Conservation (phyloP, 805 yeast species). For the Candida methanosorbosa region DNA sequence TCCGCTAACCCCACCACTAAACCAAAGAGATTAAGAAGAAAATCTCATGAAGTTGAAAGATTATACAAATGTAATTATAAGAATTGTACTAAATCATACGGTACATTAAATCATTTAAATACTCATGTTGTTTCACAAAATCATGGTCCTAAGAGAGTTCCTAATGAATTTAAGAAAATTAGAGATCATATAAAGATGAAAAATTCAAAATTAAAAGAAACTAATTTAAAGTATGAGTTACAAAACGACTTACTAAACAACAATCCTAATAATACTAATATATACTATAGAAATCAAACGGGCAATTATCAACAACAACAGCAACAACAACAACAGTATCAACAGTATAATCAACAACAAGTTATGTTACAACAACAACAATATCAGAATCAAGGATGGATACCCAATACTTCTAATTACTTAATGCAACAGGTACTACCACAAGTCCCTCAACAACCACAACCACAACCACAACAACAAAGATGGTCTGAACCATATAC, state of each 20-base stretch:
- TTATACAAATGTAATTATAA: conserved; percentile 39
- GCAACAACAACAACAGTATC: not conserved
- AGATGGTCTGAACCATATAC: conserved; percentile 1
- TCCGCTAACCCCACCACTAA: not conserved
- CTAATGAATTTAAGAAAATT: conserved; percentile 45
- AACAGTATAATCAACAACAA: not conserved
- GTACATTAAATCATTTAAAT: conserved; percentile 51
- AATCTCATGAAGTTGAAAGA: conserved; percentile 47
- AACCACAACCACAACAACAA: not conserved
- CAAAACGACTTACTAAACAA: not conserved
- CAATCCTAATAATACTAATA: not conserved
- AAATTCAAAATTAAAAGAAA: conserved; percentile 5
- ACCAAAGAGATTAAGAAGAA: conserved; percentile 41
- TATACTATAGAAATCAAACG: no score
- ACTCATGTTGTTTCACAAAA: conserved; percentile 45
- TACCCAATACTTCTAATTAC: no score
- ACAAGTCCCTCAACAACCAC: not conserved
- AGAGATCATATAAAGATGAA: conserved; percentile 30
- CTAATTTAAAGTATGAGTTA: not conserved
- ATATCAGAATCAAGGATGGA: no score
- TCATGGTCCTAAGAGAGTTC: conserved; percentile 46
- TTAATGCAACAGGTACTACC: no score
- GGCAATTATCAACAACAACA: not conserved
- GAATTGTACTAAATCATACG: conserved; percentile 45
- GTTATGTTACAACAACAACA: not conserved